Percentiles rank a stretch among this genome's conserved stretches.
Evolutionary conservation across 2,329 filamentous ascomycete genomes (phyloP).

Genomic region (Exophiala lecanii-corni): DNA sequence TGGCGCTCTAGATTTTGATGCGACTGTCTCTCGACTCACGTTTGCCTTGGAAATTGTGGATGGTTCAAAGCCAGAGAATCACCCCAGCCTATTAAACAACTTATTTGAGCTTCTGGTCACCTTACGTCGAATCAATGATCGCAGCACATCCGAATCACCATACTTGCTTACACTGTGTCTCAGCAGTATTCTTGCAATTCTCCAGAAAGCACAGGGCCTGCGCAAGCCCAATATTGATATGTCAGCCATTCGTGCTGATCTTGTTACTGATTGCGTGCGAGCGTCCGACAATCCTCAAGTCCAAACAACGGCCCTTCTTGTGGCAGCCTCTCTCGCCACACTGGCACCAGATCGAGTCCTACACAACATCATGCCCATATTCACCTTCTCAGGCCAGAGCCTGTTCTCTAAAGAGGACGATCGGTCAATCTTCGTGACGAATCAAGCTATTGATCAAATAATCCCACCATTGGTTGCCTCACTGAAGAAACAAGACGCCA

Average conservation of each 20-base stretch:
- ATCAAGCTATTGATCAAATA: conserved; percentile 88
- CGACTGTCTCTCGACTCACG: conserved; percentile 43
- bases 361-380: conserved; percentile 98
- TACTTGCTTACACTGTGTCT: conserved; percentile 86
- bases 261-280: conserved; percentile 90
- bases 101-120: conserved; percentile 84
- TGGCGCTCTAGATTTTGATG: conserved; percentile 10
- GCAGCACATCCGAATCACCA: conserved; percentile 79
- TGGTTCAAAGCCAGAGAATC: conserved; percentile 66
- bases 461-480: conserved; percentile 87
- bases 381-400: conserved; percentile 94
- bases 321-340: conserved; percentile 81
- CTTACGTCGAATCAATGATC: conserved; percentile 75
- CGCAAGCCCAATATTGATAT: conserved; percentile 63
- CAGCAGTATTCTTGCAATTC: conserved; percentile 74
- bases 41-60: conserved; percentile 87
- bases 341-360: conserved; percentile 87
- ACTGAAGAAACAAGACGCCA: conserved; percentile 67
- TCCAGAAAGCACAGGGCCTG: conserved; percentile 63
- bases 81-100: conserved; percentile 69
- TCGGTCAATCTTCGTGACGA: conserved; percentile 93
- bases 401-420: conserved; percentile 90
- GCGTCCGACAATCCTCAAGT: conserved; percentile 88
- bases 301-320: conserved; percentile 81
- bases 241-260: conserved; percentile 76